Base-by-base conservation (phyloP, 2,329 filamentous ascomycete genomes). In the Microsporum canis region DNA sequence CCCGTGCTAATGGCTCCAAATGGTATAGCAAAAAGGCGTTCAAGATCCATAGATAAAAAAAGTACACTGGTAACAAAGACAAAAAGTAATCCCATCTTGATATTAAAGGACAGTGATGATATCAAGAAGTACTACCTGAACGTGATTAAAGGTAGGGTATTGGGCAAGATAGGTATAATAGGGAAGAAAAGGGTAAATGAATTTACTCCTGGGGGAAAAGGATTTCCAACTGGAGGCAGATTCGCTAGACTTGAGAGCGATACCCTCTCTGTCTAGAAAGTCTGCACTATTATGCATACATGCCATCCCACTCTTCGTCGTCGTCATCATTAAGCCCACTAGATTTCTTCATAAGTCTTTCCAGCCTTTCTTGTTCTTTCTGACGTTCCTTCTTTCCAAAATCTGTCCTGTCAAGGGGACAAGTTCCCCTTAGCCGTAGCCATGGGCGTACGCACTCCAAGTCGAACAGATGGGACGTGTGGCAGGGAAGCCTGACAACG, bases 361-460 rank as follows among this genome's bases (percentile, higher is more conserved):
- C 76, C 77, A 63, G 80, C 77, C 63, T 79, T 76, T 63, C 83
- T 75, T 67, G 81, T 73, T 66, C 76, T 72, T 70, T 79, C 69
- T 75, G 80, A 71, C 72, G 75, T 64, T 77, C 72, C 72, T 81
- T 78, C 73, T 84, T 83, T 17, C 81, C 73, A 62, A 86, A 75
- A 69, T 82, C 79, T 68, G 79, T 77, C 58, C 84, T 77, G 68
- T 86, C 83, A 56, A 86, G 74, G 17, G 84, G 84, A 72, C 84
- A 87, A 23, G 83, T 86, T 6, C 82, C 81, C 64, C 84, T 82
- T 60, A 86, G 74, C 65, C 84, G 80, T 64, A 87, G 71, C 84
- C 84, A 87, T 0, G 84, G 84, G 62, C 79, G 73, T 63, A 87
- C 82, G 70, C 84, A 87, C 66, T 86, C 84, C 31, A 86, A 70